phyloP scores from a whole-genome alignment of 768 basidiomycete species.

The Clitopilus hobsonii region DNA sequence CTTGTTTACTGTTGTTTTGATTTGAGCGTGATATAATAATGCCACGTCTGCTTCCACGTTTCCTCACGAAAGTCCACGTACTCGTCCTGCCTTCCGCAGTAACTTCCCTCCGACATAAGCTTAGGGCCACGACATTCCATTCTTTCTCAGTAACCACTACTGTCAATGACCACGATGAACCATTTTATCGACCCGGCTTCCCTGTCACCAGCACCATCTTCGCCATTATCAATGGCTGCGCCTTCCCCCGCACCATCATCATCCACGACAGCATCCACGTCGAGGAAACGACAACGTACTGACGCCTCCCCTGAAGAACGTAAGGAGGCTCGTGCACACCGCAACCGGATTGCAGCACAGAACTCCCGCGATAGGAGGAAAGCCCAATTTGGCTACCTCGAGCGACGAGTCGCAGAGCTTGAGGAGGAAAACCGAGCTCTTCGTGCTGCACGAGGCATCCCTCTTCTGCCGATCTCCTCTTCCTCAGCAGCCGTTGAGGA shows the following conservation, averaged over 20 bases:
- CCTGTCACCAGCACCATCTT: slow-evolving; percentile 23
- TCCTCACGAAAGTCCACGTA: slow-evolving; percentile 29
- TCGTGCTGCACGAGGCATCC: slow-evolving; percentile 42
- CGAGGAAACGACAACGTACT: slow-evolving; percentile 73
- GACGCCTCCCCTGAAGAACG: slow-evolving; percentile 67
- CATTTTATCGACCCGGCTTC: slow-evolving; percentile 26
- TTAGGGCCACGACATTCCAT: slow-evolving; percentile 3
- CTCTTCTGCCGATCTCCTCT: slow-evolving; percentile 20
- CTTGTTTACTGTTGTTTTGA: neutral
- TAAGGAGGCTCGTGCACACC: slow-evolving; percentile 83
- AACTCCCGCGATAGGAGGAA: slow-evolving; percentile 90
- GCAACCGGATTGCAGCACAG: slow-evolving; percentile 92
- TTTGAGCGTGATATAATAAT: neutral
- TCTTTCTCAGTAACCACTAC: neutral
- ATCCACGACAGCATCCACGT: slow-evolving; percentile 34
- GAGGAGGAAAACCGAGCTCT: slow-evolving; percentile 82
- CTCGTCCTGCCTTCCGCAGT: slow-evolving; percentile 33
- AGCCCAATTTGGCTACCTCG: slow-evolving; percentile 69
- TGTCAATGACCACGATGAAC: neutral
- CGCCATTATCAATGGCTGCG: neutral
- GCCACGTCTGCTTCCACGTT: slow-evolving; percentile 21
- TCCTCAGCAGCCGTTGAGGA: slow-evolving; percentile 25
- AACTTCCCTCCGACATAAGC: slow-evolving; percentile 13
- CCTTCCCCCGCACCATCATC: slow-evolving; percentile 17
- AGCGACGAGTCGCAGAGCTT: slow-evolving; percentile 63